phyloP scores from a whole-genome alignment of 768 basidiomycete species.

The Kwoniella botswanensis region DNA sequence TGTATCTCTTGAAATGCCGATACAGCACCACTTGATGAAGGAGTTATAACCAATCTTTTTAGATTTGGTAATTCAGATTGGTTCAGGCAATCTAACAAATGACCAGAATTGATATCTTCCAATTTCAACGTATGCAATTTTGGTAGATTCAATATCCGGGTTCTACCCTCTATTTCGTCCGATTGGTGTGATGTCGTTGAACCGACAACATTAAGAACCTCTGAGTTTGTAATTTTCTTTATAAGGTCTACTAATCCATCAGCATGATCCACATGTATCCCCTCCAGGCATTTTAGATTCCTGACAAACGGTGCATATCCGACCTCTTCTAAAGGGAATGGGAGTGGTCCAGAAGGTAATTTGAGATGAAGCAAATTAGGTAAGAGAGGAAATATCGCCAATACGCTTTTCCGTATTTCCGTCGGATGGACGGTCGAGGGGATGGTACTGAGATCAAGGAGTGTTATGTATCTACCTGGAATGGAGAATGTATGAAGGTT shows the following conservation, averaged over 20 bases:
- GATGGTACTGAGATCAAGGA: slow-evolving; percentile 69
- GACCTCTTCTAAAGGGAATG: slow-evolving; percentile 26
- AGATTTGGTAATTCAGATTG: slow-evolving; percentile 45
- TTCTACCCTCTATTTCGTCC: slow-evolving; percentile 2
- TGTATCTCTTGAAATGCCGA: slow-evolving; percentile 37
- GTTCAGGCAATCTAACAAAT: slow-evolving; percentile 38
- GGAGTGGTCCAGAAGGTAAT: slow-evolving; percentile 37
- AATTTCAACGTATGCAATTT: slow-evolving; percentile 48
- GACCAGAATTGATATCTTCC: slow-evolving; percentile 35
- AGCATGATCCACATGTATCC: slow-evolving; percentile 18
- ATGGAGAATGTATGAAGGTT: slow-evolving; percentile 83
- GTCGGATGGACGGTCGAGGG: slow-evolving; percentile 24
- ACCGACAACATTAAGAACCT: slow-evolving; percentile 18
- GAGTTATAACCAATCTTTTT: slow-evolving; percentile 34
- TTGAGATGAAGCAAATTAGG: slow-evolving; percentile 51
- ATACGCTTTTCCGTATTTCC: slow-evolving; percentile 17
- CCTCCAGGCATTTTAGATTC: slow-evolving; percentile 32
- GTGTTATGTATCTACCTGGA: slow-evolving; percentile 84
- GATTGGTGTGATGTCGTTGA: not conserved
- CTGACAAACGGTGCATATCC: slow-evolving; percentile 21
- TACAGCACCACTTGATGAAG: slow-evolving; percentile 43
- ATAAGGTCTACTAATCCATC: slow-evolving; percentile 16
- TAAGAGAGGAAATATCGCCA: slow-evolving; percentile 47
- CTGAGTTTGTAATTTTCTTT: slow-evolving; percentile 8
- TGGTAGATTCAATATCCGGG: slow-evolving; percentile 11